Evolutionary conservation across 495 filamentous ascomycete genomes (phyloP).

Genomic region (Penicillium malachiteum): DNA sequence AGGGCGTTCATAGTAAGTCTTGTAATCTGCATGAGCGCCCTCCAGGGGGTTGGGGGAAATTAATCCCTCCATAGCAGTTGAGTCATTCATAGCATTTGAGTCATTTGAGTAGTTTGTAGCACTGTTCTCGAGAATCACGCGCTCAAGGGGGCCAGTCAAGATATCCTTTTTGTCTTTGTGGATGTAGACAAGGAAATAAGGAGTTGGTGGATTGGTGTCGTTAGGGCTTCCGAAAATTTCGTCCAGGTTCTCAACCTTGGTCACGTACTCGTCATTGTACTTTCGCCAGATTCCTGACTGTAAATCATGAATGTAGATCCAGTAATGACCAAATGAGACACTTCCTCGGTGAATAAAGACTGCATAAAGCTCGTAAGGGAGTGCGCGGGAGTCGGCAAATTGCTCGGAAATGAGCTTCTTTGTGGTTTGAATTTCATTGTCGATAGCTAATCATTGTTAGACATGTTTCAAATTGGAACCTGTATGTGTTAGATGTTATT

Average conservation of each 20-base stretch:
- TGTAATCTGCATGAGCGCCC: slow-evolving; percentile 8
- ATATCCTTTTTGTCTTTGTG: slow-evolving; percentile 58
- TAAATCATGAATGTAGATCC: slow-evolving; percentile 94
- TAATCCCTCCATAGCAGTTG: slow-evolving; percentile 9
- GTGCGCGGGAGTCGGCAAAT: slow-evolving; percentile 55
- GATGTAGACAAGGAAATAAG: slow-evolving; percentile 89
- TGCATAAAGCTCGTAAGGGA: slow-evolving; percentile 82
- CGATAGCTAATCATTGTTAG: slow-evolving; percentile 34
- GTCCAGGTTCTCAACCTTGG: slow-evolving; percentile 57
- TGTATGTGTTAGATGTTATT: neutral
- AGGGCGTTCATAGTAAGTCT: neutral
- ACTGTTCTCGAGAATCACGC: slow-evolving; percentile 35
- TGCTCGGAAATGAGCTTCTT: slow-evolving; percentile 56
- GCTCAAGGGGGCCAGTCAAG: slow-evolving; percentile 60
- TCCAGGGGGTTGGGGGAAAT: neutral
- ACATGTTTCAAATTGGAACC: no score
- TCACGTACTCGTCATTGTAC: slow-evolving; percentile 88
- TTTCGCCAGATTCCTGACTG: slow-evolving; percentile 77
- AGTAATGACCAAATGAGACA: slow-evolving; percentile 82
- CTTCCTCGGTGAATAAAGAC: slow-evolving; percentile 86
- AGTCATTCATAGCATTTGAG: slow-evolving; percentile 20
- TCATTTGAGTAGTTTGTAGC: slow-evolving; percentile 12
- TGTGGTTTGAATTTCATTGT: slow-evolving; percentile 48
- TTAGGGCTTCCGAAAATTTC: slow-evolving; percentile 67
- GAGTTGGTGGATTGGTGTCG: slow-evolving; percentile 63